A percentile compares a stretch with the other conserved stretches of the same genome.
Evolutionary conservation across 139 green algal species (phyloP).

Genomic region (Ettlia oleoabundans): DNA sequence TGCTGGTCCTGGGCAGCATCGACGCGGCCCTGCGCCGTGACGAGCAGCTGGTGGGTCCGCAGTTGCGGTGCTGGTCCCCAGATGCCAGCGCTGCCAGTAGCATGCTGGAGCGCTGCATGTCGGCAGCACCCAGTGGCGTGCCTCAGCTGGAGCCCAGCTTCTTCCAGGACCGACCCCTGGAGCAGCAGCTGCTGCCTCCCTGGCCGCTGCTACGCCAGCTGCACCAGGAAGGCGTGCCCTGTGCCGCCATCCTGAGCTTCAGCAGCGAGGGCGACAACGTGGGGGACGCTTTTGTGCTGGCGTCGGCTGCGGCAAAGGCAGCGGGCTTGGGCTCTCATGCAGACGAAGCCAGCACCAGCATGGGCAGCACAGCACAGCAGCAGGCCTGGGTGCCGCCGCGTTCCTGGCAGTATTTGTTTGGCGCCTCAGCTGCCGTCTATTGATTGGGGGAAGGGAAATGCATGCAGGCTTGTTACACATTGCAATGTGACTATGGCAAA

Average conservation of each 20-base stretch:
- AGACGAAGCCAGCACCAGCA: not conserved
- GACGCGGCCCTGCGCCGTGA: conserved; percentile 60
- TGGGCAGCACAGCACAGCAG: not conserved
- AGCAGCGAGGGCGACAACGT: conserved; percentile 70
- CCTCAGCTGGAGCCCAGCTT: conserved; percentile 44
- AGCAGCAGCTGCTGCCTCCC: conserved; percentile 56
- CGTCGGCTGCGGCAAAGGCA: not conserved
- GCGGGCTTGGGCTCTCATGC: not conserved
- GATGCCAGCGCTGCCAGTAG: not conserved
- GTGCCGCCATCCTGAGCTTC: conserved; percentile 55
- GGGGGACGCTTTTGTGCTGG: conserved; percentile 52
- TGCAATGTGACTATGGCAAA: not conserved
- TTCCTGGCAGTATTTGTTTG: conserved; percentile 39
- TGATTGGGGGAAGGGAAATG: not conserved
- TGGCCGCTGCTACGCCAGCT: conserved; percentile 61
- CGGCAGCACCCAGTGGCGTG: conserved; percentile 19
- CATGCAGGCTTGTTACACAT: not conserved
- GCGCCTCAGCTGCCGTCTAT: not conserved
- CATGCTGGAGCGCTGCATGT: not conserved
- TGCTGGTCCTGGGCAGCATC: conserved; percentile 66
- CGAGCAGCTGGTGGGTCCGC: conserved; percentile 58
- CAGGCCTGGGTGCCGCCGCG: conserved; percentile 28
- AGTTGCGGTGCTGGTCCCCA: conserved; percentile 41
- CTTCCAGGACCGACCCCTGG: conserved; percentile 37
- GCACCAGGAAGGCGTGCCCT: not conserved